Evolutionary conservation across 2,329 filamentous ascomycete genomes (phyloP), one percentile per base, ranked within the genome.

Genomic region (Bisporella sp.): DNA sequence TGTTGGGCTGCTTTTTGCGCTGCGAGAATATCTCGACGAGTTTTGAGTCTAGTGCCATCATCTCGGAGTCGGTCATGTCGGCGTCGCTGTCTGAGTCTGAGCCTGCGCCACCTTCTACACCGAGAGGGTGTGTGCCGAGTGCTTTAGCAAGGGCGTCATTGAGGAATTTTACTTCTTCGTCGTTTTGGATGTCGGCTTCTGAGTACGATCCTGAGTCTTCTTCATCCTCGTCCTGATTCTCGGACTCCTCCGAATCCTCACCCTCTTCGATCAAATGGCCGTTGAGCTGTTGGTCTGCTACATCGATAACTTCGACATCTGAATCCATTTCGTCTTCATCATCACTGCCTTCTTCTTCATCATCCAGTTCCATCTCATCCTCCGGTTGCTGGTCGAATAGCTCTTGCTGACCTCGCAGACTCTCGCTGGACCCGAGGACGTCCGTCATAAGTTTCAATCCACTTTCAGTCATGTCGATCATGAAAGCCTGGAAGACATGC

Each of bases 61-160:
- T 97, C 65, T 96, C 86, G 13, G 92, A 90, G 69, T 97, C 92
- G 54, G 89, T 86, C 90, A 99, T 96, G 68, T 96, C 89, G 3
- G 79, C 82, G 53, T 86, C 85, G 7, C 78, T 78, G 31, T 81
- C 81, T 1, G 75, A 78, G 1, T 73, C 73, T 3, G 77, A 76
- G 1, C 76, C 77, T 1, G 76, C 73, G 12, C 40, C 30, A 12
- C 68, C 70, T 54, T 82, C 78, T 48, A 82, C 78, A 63, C 85
- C 79, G 28, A 81, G 70, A 6, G 73, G 71, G 53, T 85, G 84
- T 48, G 84, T 91, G 40, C 87, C 84, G 2, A 96, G 79, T 2
- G 91, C 86, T 57, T 84, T 78, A 2, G 87, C 87, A 31, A 96
- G 79, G 49, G 89, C 84, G 40, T 83, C 81, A 59, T 95, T 84